phyloP scores from a whole-genome alignment of 139 green algal genomes.

The Pleodorina starrii region DNA sequence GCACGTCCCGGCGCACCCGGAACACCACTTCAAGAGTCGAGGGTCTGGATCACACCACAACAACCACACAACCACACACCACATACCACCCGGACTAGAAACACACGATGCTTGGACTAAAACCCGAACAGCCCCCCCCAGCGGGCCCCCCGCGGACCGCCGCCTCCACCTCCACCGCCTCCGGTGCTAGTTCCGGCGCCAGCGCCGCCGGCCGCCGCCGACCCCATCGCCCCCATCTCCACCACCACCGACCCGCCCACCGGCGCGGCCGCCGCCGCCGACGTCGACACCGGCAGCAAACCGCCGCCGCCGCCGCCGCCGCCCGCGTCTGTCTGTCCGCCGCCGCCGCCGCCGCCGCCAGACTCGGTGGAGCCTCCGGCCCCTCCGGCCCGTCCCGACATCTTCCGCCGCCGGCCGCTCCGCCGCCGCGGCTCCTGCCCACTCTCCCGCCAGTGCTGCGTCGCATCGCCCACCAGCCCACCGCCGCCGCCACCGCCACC shows the following conservation, averaged over 20 bases:
- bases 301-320: background rate
- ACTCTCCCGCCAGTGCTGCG: background rate
- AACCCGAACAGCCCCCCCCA: background rate
- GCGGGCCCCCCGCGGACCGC: background rate
- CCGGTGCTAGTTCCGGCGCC: background rate
- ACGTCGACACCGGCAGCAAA: background rate
- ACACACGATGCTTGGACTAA: no score
- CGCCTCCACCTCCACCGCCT: background rate
- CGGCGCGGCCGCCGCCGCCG: background rate
- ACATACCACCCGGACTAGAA: no score
- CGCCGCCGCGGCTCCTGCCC: slow-evolving; percentile 8
- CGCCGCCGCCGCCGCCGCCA: background rate
- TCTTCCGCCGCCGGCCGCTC: background rate
- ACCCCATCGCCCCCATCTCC: slow-evolving; percentile 13
- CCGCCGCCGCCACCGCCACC: background rate
- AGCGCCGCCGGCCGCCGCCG: background rate
- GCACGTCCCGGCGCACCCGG: no score
- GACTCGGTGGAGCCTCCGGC: background rate
- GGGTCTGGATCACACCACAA: no score
- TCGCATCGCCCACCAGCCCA: background rate
- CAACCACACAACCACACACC: no score
- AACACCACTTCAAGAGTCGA: no score
- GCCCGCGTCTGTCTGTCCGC: background rate
- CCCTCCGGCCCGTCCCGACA: background rate
- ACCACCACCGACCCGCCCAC: background rate